Evolutionary conservation across 1,284 basidiomycete genomes (phyloP).

Genomic region (Trichosporon faecale): DNA sequence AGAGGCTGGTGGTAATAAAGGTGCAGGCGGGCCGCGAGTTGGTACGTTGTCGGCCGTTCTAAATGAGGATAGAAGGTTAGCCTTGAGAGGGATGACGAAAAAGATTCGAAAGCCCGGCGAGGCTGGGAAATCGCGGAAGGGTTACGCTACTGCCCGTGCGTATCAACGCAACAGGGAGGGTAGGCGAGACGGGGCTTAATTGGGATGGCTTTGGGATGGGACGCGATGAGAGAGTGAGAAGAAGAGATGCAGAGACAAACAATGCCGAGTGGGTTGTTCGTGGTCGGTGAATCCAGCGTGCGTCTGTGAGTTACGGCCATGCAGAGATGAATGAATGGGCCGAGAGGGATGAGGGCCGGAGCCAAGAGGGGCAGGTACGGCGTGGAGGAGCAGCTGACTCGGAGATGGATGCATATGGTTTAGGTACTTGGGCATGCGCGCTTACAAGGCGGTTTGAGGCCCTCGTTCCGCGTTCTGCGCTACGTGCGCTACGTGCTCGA

Average conservation of each 20-base stretch:
- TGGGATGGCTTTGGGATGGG: background rate
- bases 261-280: background rate
- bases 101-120: background rate
- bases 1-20: background rate
- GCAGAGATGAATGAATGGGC: conserved; percentile 1
- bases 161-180: conserved; percentile 8
- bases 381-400: conserved; percentile 2
- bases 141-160: conserved; percentile 2
- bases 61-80: conserved; percentile 3
- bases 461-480: background rate
- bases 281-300: background rate
- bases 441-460: background rate
- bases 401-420: conserved; percentile 7
- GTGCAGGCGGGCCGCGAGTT: conserved; percentile 5
- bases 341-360: background rate
- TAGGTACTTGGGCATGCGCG: background rate
- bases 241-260: background rate
- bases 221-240: background rate
- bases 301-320: background rate
- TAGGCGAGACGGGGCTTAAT: background rate
- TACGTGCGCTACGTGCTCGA: background rate
- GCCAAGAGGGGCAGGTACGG: background rate
- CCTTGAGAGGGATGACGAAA: conserved; percentile 7
- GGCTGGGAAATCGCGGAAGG: background rate
- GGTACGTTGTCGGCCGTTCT: background rate